Evolutionary conservation across 2,329 filamentous ascomycete genomes (phyloP).

Genomic region (Drechslera avenae): DNA sequence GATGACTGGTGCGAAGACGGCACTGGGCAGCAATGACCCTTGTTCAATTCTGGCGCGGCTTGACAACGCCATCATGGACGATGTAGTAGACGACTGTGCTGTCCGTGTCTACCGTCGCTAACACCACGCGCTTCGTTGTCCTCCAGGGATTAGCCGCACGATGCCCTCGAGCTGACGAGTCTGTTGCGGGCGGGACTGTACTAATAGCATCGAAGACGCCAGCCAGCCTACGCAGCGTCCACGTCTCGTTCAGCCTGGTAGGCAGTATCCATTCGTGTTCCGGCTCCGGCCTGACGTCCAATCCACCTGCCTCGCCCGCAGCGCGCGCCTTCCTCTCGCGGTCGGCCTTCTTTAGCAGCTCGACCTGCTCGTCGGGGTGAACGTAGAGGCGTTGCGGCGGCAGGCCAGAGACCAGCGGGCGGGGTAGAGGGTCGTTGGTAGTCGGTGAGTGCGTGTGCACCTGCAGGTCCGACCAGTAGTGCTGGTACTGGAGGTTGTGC

Average conservation of each 20-base stretch:
- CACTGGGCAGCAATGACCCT: no score
- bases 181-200: conserved; percentile 50
- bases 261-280: conserved; percentile 76
- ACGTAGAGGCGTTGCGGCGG: conserved; percentile 76
- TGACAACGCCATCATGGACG: conserved; percentile 84
- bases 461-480: conserved; percentile 71
- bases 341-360: conserved; percentile 65
- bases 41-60: conserved; percentile 76
- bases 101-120: conserved; percentile 77
- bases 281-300: conserved; percentile 51
- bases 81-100: conserved; percentile 86
- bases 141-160: conserved; percentile 49
- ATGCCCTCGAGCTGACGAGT: conserved; percentile 18
- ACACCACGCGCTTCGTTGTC: conserved; percentile 68
- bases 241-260: conserved; percentile 73
- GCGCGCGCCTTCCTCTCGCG: conserved; percentile 51
- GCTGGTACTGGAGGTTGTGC: conserved; percentile 75
- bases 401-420: conserved; percentile 72
- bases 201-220: conserved; percentile 67
- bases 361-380: conserved; percentile 82
- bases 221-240: conserved; percentile 69
- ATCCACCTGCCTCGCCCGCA: conserved; percentile 44
- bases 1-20: neutral
- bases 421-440: conserved; percentile 52
- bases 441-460: conserved; percentile 57